Conservation (phyloP, 768 basidiomycete species). For the Hericium erinaceus region DNA sequence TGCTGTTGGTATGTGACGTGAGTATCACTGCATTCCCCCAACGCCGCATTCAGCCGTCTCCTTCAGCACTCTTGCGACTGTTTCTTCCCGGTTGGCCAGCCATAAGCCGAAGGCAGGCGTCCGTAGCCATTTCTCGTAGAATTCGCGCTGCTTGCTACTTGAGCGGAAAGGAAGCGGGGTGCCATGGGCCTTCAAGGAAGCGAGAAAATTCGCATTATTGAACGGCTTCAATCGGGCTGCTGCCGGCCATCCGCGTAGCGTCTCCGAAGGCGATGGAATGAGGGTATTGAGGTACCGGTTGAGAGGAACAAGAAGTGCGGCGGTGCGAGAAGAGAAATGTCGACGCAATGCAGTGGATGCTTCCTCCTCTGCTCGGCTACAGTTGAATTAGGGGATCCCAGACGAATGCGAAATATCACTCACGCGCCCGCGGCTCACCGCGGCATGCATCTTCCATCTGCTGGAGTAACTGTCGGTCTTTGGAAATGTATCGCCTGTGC, state of each 20-base stretch:
- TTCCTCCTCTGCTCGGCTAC: conserved; percentile 37
- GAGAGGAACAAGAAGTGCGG: conserved; percentile 78
- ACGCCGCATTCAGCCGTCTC: conserved; percentile 7
- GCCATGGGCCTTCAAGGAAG: conserved; percentile 62
- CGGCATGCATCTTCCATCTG: conserved; percentile 54
- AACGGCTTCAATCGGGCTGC: conserved; percentile 55
- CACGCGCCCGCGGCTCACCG: conserved; percentile 42
- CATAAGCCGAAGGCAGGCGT: conserved; percentile 73
- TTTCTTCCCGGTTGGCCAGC: conserved; percentile 68
- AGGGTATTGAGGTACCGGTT: conserved; percentile 86
- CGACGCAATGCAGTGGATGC: conserved; percentile 60
- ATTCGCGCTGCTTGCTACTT: conserved; percentile 51
- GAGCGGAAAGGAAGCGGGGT: conserved; percentile 69
- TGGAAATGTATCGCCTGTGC: conserved; percentile 78
- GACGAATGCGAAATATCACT: conserved; percentile 20
- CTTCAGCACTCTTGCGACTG: conserved; percentile 49
- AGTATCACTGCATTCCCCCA: background rate
- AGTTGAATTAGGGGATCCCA: conserved; percentile 1
- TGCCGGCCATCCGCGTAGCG: conserved; percentile 25
- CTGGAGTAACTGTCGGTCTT: conserved; percentile 69
- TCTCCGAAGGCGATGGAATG: conserved; percentile 61
- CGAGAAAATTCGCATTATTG: conserved; percentile 57
- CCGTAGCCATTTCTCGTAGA: conserved; percentile 71
- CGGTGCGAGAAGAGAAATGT: conserved; percentile 82
- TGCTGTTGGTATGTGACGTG: too few species aligned